These are phyloP conservation scores for Xylaria longipes DNA, from an alignment of 495 filamentous ascomycete genomes.

Conservation along the genomic window DNA sequence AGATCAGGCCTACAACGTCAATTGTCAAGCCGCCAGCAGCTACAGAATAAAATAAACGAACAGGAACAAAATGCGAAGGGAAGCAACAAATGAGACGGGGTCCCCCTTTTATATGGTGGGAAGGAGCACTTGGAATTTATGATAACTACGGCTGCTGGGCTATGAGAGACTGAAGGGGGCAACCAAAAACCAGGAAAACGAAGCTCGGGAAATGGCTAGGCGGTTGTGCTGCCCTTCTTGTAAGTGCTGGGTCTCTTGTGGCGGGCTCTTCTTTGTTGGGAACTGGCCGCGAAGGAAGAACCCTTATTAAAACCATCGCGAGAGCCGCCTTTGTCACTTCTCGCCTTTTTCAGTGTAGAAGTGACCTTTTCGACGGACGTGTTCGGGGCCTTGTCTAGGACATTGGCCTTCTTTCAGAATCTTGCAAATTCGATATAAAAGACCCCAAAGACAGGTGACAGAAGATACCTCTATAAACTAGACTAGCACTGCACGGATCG, in stretches of 20 bases:
- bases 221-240: constrained; percentile 36
- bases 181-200: constrained; percentile 18
- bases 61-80: background rate
- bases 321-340: constrained; percentile 36
- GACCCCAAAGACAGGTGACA: constrained; percentile 14
- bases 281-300: constrained; percentile 18
- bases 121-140: constrained; percentile 37
- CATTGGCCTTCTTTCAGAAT: constrained; percentile 37
- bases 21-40: constrained; percentile 43
- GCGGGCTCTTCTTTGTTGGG: constrained; percentile 33
- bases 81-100: constrained; percentile 1
- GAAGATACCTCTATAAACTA: background rate
- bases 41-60: constrained; percentile 21
- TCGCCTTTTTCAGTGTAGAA: constrained; percentile 24
- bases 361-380: constrained; percentile 8
- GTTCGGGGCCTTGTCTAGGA: constrained; percentile 33
- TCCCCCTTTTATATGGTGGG: constrained; percentile 15
- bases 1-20: constrained; percentile 32
- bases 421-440: constrained; percentile 27
- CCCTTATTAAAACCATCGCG: constrained; percentile 23
- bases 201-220: constrained; percentile 34
- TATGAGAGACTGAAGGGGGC: constrained; percentile 27
- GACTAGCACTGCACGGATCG: constrained; percentile 11
- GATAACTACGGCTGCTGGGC: constrained; percentile 35
- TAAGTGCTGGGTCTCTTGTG: constrained; percentile 31